These are phyloP conservation scores for Linderina pennispora DNA, from an alignment of 192 early-diverging fungal species.

Conservation along the genomic window DNA sequence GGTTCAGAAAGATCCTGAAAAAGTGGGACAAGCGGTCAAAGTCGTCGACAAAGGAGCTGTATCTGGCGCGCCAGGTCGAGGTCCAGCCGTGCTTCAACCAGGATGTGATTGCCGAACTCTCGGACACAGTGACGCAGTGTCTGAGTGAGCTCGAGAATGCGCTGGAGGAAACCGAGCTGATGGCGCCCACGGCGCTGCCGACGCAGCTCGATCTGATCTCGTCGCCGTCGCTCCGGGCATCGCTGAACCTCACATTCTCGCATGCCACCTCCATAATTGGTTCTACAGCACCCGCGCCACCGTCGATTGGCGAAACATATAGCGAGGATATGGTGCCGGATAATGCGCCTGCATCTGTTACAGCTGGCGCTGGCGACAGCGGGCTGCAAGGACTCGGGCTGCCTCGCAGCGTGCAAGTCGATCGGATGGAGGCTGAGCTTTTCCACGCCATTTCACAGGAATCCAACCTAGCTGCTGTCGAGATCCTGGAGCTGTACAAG, in stretches of 20 bases:
- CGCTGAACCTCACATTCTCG: not conserved
- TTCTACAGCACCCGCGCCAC: not conserved
- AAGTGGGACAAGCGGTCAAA: conserved; percentile 99
- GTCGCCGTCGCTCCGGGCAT: conserved; percentile 24
- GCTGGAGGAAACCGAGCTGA: conserved; percentile 39
- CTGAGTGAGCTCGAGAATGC: conserved; percentile 73
- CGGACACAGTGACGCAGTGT: conserved; percentile 66
- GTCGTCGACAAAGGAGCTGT: conserved; percentile 95
- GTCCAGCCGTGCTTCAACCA: conserved; percentile 97
- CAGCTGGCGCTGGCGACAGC: conserved; percentile 16
- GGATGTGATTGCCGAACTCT: conserved; percentile 83
- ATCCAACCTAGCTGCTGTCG: conserved; percentile 1
- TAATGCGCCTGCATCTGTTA: not conserved
- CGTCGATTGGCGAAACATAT: conserved; percentile 35
- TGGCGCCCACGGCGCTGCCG: conserved; percentile 14
- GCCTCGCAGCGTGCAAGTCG: conserved; percentile 30
- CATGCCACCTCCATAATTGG: too few relatives aligned
- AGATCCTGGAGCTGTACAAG: conserved; percentile 11
- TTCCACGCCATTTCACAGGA: conserved; percentile 22
- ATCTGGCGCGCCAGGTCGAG: conserved; percentile 94
- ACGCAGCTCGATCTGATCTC: conserved; percentile 24
- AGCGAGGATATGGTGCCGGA: conserved; percentile 21
- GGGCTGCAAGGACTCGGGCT: conserved; percentile 24
- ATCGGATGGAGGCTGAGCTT: conserved; percentile 36
- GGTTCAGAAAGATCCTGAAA: conserved; percentile 98